phyloP scores from a whole-genome alignment of 164 flowering plant genomes.

The Berberis thunbergii region DNA sequence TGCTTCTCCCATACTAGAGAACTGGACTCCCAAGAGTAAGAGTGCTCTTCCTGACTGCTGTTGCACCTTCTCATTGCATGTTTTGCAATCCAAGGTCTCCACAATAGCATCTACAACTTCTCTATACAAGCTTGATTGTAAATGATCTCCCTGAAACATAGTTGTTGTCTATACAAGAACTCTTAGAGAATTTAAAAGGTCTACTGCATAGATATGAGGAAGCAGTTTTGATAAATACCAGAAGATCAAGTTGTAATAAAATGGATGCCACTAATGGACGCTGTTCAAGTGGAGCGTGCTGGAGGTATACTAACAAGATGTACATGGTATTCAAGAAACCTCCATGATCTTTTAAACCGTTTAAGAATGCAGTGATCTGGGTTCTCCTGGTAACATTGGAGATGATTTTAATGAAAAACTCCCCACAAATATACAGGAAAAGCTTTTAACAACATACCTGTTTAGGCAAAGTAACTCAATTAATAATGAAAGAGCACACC shows the following conservation, averaged over 20 bases:
- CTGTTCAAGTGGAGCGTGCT: conserved; percentile 42
- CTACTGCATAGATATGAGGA: background rate
- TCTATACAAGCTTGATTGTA: conserved; percentile 40
- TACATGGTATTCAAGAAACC: conserved; percentile 49
- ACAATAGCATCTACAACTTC: conserved; percentile 49
- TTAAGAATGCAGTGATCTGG: conserved; percentile 28
- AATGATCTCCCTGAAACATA: conserved; percentile 50
- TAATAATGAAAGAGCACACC: conserved; percentile 28
- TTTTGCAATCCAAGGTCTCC: conserved; percentile 27
- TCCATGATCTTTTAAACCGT: conserved; percentile 31
- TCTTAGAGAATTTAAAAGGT: no score
- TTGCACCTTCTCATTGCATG: conserved; percentile 28
- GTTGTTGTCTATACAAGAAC: conserved; percentile 11
- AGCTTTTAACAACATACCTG: conserved; percentile 28
- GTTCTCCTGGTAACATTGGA: conserved; percentile 27
- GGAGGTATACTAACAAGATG: conserved; percentile 40
- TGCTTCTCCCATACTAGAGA: conserved; percentile 36
- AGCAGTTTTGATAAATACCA: conserved; percentile 29
- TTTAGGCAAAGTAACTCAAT: conserved; percentile 43
- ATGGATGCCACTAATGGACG: conserved; percentile 46
- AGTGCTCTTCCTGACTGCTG: conserved; percentile 52
- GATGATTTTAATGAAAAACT: background rate
- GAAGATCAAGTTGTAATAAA: conserved; percentile 57
- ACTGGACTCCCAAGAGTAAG: conserved; percentile 39
- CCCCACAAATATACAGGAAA: background rate